Conservation (phyloP, 2,329 filamentous ascomycete genomes). For the Fusarium burgessii region DNA sequence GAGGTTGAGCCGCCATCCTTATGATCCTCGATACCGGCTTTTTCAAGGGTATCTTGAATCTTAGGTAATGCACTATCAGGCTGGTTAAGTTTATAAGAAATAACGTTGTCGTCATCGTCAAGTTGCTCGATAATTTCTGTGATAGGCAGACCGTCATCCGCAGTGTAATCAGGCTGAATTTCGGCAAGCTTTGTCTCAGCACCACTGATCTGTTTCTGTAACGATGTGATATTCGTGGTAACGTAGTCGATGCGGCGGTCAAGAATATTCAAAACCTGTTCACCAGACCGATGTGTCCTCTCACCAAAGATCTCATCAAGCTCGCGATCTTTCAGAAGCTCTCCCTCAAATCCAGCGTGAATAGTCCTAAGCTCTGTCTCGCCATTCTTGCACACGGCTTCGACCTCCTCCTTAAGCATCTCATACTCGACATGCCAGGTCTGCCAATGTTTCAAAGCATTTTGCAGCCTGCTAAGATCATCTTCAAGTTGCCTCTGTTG, state of each 20-base stretch:
- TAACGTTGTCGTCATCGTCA: conserved; percentile 88
- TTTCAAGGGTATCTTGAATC: conserved; percentile 78
- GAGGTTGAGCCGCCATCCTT: conserved; percentile 21
- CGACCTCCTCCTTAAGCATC: conserved; percentile 84
- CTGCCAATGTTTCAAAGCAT: conserved; percentile 87
- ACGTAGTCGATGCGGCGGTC: conserved; percentile 89
- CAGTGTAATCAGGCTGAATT: conserved; percentile 69
- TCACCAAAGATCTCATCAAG: conserved; percentile 61
- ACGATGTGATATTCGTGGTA: conserved; percentile 78
- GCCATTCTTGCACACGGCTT: conserved; percentile 62
- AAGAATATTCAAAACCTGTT: conserved; percentile 70
- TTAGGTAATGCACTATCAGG: conserved; percentile 76
- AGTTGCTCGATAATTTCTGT: conserved; percentile 93
- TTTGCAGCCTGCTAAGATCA: conserved; percentile 75
- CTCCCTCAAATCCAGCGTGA: conserved; percentile 70
- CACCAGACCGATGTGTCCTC: conserved; percentile 44
- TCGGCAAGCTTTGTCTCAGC: conserved; percentile 78
- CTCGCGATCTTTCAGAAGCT: conserved; percentile 70
- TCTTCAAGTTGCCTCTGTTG: conserved; percentile 81
- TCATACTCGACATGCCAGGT: conserved; percentile 94
- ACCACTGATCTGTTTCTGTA: conserved; percentile 78
- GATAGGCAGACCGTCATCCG: conserved; percentile 79
- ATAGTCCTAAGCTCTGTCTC: conserved; percentile 65
- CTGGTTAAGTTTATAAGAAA: conserved; percentile 74
- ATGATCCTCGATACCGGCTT: conserved; percentile 76